These are phyloP conservation scores for Blastobotrys americana DNA, from an alignment of 805 yeast species.

Conservation along the genomic window DNA sequence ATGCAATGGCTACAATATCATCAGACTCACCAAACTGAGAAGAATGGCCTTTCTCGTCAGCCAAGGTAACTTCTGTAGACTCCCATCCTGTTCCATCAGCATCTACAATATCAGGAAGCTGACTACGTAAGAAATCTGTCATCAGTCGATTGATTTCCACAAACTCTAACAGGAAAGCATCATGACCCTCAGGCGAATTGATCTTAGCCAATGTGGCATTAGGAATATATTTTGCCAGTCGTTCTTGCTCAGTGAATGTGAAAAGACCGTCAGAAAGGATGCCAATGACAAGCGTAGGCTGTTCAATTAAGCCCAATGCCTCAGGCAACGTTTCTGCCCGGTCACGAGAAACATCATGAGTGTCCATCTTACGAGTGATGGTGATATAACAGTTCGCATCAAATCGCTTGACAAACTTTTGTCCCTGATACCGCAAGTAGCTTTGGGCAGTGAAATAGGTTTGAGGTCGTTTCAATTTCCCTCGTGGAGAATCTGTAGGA, in stretches of 20 bases:
- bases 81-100: constrained; percentile 37
- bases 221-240: constrained; percentile 68
- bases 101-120: constrained; percentile 53
- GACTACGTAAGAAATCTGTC: constrained; percentile 51
- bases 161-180: constrained; percentile 89
- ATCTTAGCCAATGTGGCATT: constrained; percentile 61
- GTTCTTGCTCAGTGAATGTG: constrained; percentile 85
- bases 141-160: constrained; percentile 69
- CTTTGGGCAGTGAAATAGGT: constrained; percentile 90
- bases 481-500: neutral
- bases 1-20: constrained; percentile 36
- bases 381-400: constrained; percentile 97
- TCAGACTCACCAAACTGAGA: constrained; percentile 94
- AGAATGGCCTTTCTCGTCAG: constrained; percentile 24
- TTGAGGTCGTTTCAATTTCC: constrained; percentile 31
- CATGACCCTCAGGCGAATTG: constrained; percentile 94
- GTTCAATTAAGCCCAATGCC: constrained; percentile 52
- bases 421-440: constrained; percentile 88
- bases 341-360: constrained; percentile 88
- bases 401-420: constrained; percentile 79
- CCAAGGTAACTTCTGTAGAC: constrained; percentile 33
- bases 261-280: constrained; percentile 88
- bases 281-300: constrained; percentile 82
- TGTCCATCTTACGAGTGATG: constrained; percentile 86
- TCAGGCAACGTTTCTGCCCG: constrained; percentile 43